Conservation (phyloP, 2,329 filamentous ascomycete genomes). For the Xylariaceae sp. region DNA sequence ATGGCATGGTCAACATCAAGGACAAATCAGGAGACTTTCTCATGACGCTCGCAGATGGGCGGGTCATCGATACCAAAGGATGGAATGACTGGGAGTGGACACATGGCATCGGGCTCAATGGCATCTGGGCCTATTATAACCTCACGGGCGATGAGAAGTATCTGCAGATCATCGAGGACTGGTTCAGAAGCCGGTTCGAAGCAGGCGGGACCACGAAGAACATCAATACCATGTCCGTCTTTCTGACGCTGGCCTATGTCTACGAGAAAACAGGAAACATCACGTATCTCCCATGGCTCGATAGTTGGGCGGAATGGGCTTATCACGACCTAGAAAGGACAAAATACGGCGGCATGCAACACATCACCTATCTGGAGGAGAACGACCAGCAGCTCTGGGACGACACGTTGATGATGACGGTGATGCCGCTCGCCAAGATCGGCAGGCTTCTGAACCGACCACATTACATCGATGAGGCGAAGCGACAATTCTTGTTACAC, state of each 20-base stretch:
- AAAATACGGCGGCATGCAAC: conserved; percentile 68
- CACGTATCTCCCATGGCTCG: conserved; percentile 71
- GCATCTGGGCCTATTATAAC: conserved; percentile 77
- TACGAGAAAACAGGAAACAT: conserved; percentile 69
- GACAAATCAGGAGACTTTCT: conserved; percentile 73
- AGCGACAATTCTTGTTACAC: conserved; percentile 72
- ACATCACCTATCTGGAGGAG: conserved; percentile 66
- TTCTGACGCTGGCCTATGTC: conserved; percentile 71
- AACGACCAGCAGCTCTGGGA: conserved; percentile 79
- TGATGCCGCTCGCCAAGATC: conserved; percentile 75
- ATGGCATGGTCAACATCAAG: conserved; percentile 73
- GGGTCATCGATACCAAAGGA: conserved; percentile 78
- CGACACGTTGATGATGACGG: conserved; percentile 86
- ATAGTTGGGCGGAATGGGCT: conserved; percentile 79
- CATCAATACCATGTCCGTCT: conserved; percentile 80
- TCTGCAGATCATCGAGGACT: conserved; percentile 65
- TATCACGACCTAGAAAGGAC: conserved; percentile 73
- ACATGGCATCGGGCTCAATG: conserved; percentile 75
- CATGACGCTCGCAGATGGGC: conserved; percentile 65
- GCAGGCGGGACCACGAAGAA: conserved; percentile 76
- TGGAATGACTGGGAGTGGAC: conserved; percentile 86
- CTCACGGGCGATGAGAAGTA: conserved; percentile 60
- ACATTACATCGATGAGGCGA: conserved; percentile 73
- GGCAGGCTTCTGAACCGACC: conserved; percentile 65
- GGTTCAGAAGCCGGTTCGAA: conserved; percentile 66